Percentiles rank a stretch among this genome's conserved stretches.
phyloP scores from a whole-genome alignment of 1,139 yeast species.

The Debaryomyces sp. region DNA sequence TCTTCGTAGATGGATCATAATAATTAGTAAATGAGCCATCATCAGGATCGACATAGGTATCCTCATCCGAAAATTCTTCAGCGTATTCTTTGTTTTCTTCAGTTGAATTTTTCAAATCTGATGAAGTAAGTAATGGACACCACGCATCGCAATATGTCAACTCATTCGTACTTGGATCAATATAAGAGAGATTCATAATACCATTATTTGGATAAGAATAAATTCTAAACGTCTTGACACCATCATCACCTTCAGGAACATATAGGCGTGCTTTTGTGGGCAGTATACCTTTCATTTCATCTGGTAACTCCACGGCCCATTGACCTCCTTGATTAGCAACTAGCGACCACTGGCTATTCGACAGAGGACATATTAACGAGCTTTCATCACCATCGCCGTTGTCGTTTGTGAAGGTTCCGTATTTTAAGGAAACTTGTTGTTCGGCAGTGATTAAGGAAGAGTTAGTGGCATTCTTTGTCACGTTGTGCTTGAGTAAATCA shows the following conservation, averaged over 20 bases:
- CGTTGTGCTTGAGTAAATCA: conserved; percentile 42
- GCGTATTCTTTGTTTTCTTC: conserved; percentile 21
- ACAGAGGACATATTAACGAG: conserved; percentile 60
- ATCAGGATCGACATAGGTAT: conserved; percentile 31
- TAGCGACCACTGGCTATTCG: conserved; percentile 57
- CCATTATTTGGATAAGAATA: conserved; percentile 81
- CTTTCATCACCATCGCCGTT: conserved; percentile 46
- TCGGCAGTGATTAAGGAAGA: conserved; percentile 54
- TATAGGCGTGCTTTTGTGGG: conserved; percentile 80
- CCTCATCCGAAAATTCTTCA: conserved; percentile 14
- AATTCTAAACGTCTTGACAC: conserved; percentile 70
- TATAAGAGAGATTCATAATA: conserved; percentile 87
- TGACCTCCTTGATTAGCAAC: conserved; percentile 58
- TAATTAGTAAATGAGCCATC: conserved; percentile 43
- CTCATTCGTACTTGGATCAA: conserved; percentile 68
- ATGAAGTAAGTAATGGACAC: conserved; percentile 63
- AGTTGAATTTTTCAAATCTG: conserved; percentile 30
- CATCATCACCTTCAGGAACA: conserved; percentile 56
- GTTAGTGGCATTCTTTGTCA: conserved; percentile 29
- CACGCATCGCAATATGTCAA: conserved; percentile 75
- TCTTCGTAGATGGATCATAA: conserved; percentile 41
- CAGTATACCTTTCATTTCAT: conserved; percentile 48
- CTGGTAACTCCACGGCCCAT: conserved; percentile 67
- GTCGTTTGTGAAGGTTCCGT: conserved; percentile 61
- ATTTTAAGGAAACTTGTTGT: conserved; percentile 65